These are phyloP conservation scores for Komagataella mondaviorum DNA, from an alignment of 805 yeast genomes.

Conservation along the genomic window DNA sequence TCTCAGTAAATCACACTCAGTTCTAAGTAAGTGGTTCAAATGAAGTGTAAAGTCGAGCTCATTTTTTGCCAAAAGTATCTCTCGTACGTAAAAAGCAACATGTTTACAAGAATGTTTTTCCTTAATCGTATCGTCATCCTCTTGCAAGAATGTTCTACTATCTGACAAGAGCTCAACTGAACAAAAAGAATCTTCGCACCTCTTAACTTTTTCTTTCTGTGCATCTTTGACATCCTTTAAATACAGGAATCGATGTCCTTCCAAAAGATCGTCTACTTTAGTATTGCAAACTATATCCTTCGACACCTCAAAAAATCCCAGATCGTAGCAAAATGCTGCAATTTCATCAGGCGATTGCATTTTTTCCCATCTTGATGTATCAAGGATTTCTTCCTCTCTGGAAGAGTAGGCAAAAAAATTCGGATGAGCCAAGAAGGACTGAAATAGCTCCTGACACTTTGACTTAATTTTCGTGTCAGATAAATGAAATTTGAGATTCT, in stretches of 20 bases:
- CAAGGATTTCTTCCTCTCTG: constrained; percentile 20
- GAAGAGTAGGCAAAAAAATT: constrained; percentile 21
- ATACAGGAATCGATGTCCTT: neutral
- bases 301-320: constrained; percentile 7
- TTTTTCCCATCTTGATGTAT: constrained; percentile 13
- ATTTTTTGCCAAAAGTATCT: constrained; percentile 39
- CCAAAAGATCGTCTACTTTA: neutral
- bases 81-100: constrained; percentile 38
- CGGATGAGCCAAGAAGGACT: constrained; percentile 33
- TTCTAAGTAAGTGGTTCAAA: constrained; percentile 25
- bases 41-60: constrained; percentile 49
- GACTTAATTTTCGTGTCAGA: constrained; percentile 11
- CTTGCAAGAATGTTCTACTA: neutral
- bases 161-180: neutral
- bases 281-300: constrained; percentile 6
- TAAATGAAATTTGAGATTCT: constrained; percentile 4
- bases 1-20: neutral
- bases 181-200: neutral
- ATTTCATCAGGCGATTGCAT: constrained; percentile 22
- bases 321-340: constrained; percentile 17
- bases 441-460: constrained; percentile 15
- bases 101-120: constrained; percentile 4
- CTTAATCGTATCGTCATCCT: constrained; percentile 7
- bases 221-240: constrained; percentile 4
- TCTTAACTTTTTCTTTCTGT: constrained; percentile 2